phyloP scores from a whole-genome alignment of 2,329 filamentous ascomycete species.

The Phyllachora maydis region DNA sequence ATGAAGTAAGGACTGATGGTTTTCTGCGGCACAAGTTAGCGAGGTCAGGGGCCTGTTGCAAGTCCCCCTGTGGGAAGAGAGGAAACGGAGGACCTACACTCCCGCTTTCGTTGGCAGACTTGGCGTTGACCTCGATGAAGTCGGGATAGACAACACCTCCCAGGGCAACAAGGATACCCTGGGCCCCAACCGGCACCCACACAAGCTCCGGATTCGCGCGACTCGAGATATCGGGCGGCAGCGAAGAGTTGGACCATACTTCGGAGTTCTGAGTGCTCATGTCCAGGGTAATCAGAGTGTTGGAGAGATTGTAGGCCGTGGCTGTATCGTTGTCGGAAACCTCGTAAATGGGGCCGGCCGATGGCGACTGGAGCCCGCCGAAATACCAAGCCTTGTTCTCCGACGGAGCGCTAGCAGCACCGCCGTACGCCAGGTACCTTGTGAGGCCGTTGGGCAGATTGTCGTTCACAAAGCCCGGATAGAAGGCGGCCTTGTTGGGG shows the following conservation, averaged over 20 bases:
- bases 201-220: conserved; percentile 45
- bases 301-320: conserved; percentile 23
- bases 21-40: conserved; percentile 19
- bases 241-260: conserved; percentile 33
- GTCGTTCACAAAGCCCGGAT: conserved; percentile 17
- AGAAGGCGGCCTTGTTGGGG: conserved; percentile 15
- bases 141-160: conserved; percentile 50
- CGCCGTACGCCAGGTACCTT: conserved; percentile 43
- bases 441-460: conserved; percentile 24
- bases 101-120: conserved; percentile 12
- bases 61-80: too few species aligned
- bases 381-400: conserved; percentile 57
- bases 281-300: conserved; percentile 39
- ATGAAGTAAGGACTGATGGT: conserved; percentile 51
- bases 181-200: conserved; percentile 57
- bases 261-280: conserved; percentile 27
- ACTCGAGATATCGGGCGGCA: conserved; percentile 25
- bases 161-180: conserved; percentile 59
- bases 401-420: conserved; percentile 40
- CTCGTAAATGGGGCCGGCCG: conserved; percentile 23
- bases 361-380: conserved; percentile 33
- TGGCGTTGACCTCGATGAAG: conserved; percentile 12
- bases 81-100: conserved; percentile 14
- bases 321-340: conserved; percentile 11
- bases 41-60: not conserved